Evolutionary conservation across 306 rosid species (phyloP).

Genomic region (Rosa multiflora): DNA sequence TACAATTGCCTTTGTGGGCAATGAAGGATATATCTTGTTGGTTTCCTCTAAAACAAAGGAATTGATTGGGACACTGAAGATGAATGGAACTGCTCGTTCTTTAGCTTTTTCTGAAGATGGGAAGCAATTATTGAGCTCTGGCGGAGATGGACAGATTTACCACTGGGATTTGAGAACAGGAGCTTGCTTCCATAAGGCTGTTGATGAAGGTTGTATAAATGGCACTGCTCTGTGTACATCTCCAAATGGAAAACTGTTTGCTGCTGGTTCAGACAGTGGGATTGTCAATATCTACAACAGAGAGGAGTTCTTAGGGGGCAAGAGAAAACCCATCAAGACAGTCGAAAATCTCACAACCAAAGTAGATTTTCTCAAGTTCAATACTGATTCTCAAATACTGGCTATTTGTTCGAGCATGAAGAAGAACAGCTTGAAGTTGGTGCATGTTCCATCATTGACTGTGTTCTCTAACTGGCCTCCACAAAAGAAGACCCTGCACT

Average conservation of each 20-base stretch:
- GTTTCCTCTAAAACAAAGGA: conserved; percentile 85
- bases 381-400: conserved; percentile 52
- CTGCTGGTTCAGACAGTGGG: conserved; percentile 64
- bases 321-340: conserved; percentile 53
- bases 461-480: conserved; percentile 87
- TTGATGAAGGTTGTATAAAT: conserved; percentile 59
- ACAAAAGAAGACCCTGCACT: conserved; percentile 39
- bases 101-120: conserved; percentile 81
- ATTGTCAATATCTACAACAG: conserved; percentile 53
- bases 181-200: conserved; percentile 67
- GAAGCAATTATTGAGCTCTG: conserved; percentile 62
- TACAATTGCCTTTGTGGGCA: conserved; percentile 78
- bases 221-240: conserved; percentile 55
- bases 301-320: conserved; percentile 62
- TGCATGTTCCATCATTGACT: conserved; percentile 69
- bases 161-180: conserved; percentile 92
- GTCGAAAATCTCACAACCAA: conserved; percentile 52
- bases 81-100: conserved; percentile 84
- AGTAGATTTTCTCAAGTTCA: conserved; percentile 58
- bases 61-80: conserved; percentile 78
- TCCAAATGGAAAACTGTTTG: conserved; percentile 45
- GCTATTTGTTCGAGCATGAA: conserved; percentile 72
- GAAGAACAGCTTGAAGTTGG: conserved; percentile 68
- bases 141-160: conserved; percentile 91
- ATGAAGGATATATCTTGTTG: conserved; percentile 89